Percentiles rank a stretch among this genome's conserved stretches.
Conservation (phyloP, 257 asterid genomes). For the Solanum paucissectum region DNA sequence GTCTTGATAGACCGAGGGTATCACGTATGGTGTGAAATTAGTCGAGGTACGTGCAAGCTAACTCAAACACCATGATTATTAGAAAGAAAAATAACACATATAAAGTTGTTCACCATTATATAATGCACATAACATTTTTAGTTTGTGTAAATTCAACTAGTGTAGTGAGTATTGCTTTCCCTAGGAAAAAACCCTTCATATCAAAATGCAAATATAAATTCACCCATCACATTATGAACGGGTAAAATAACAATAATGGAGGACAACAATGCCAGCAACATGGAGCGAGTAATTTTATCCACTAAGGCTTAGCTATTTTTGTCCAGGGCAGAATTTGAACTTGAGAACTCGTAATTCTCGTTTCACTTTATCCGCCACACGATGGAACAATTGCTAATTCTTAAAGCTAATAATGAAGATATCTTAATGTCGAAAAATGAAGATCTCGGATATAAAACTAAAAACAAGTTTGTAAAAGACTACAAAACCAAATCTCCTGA, state of each 20-base stretch:
- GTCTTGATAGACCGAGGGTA: neutral
- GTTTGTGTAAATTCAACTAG: neutral
- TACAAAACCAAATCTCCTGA: neutral
- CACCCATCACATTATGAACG: neutral
- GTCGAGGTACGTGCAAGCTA: neutral
- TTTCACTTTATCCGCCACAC: neutral
- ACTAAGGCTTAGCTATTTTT: neutral
- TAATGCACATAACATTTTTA: neutral
- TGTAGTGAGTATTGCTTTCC: neutral
- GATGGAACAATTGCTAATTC: neutral
- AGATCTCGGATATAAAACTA: neutral
- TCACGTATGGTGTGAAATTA: neutral
- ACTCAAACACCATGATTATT: neutral
- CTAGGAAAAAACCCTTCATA: neutral
- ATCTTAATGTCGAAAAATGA: neutral
- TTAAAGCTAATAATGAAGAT: neutral
- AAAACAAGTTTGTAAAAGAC: neutral
- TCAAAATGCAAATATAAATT: neutral
- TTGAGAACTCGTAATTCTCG: neutral
- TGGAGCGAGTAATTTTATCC: neutral
- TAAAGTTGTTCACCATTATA: neutral
- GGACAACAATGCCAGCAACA: neutral
- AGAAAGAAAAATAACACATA: neutral
- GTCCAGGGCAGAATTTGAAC: neutral
- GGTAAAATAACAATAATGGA: neutral